Evolutionary conservation across 148 eudicot genomes (phyloP).

Genomic region (Cornus kousa): DNA sequence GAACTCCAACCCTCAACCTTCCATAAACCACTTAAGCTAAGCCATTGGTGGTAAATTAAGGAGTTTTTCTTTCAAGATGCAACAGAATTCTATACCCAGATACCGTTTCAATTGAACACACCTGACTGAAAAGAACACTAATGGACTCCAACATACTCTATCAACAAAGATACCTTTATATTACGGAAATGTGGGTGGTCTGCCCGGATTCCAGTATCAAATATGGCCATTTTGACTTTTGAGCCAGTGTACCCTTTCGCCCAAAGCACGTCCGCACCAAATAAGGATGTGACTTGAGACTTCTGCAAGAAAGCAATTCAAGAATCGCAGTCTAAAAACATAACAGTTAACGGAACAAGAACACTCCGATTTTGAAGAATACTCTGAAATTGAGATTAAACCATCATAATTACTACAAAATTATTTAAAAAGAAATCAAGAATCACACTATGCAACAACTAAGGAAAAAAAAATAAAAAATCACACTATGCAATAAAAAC

Average conservation of each 20-base stretch:
- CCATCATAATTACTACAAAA: no score
- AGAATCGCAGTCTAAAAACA: background rate
- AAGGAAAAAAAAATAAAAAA: no score
- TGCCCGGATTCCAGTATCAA: slow-evolving; percentile 95
- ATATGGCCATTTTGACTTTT: slow-evolving; percentile 95
- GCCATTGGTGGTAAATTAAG: no score
- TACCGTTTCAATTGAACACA: background rate
- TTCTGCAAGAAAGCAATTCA: slow-evolving; percentile 48
- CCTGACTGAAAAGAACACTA: background rate
- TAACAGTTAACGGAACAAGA: background rate
- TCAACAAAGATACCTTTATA: slow-evolving; percentile 67
- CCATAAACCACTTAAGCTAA: no score
- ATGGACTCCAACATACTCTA: background rate
- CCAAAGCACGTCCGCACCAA: slow-evolving; percentile 93
- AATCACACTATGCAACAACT: background rate
- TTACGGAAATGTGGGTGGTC: slow-evolving; percentile 95
- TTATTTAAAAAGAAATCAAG: no score
- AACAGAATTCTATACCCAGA: background rate
- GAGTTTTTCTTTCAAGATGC: background rate
- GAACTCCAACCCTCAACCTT: no score
- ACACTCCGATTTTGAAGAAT: background rate
- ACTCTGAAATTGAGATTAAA: background rate
- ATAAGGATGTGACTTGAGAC: slow-evolving; percentile 93
- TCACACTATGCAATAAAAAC: background rate
- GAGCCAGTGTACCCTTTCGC: slow-evolving; percentile 88